A percentile compares a stretch with the other conserved stretches of the same genome.
Conservation (phyloP, 2,329 filamentous ascomycete genomes). For the Pseudofabraea citricarpa region DNA sequence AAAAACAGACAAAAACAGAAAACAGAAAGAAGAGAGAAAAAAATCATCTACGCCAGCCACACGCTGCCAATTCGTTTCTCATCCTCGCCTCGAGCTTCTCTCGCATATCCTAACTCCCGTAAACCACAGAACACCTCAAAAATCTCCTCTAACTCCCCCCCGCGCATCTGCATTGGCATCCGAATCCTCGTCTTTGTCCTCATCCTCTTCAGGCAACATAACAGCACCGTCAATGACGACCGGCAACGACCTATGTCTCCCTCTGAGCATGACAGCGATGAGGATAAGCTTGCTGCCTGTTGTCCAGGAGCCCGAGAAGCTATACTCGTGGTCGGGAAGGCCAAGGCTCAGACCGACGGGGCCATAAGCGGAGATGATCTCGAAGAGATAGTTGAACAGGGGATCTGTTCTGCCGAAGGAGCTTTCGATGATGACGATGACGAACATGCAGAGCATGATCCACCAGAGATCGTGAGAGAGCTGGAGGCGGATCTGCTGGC, state of each 20-base stretch:
- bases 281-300: slow-evolving; percentile 51
- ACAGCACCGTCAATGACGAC: slow-evolving; percentile 48
- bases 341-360: slow-evolving; percentile 54
- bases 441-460: slow-evolving; percentile 45
- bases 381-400: slow-evolving; percentile 52
- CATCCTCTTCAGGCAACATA: slow-evolving; percentile 30
- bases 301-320: slow-evolving; percentile 48
- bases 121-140: too few relatives aligned
- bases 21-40: too few relatives aligned
- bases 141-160: too few relatives aligned
- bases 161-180: too few relatives aligned
- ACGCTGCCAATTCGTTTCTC: too few relatives aligned
- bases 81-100: too few relatives aligned
- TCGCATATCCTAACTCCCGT: too few relatives aligned
- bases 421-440: slow-evolving; percentile 55
- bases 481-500: not conserved
- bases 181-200: too few relatives aligned
- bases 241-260: slow-evolving; percentile 47
- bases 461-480: not conserved
- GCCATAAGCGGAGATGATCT: slow-evolving; percentile 51
- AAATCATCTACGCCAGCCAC: too few relatives aligned
- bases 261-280: slow-evolving; percentile 48
- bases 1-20: too few relatives aligned
- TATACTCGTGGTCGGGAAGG: slow-evolving; percentile 44
- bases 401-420: slow-evolving; percentile 45